Conservation (phyloP, 441 rosid genomes). For the Euphorbia neoarborescens region DNA sequence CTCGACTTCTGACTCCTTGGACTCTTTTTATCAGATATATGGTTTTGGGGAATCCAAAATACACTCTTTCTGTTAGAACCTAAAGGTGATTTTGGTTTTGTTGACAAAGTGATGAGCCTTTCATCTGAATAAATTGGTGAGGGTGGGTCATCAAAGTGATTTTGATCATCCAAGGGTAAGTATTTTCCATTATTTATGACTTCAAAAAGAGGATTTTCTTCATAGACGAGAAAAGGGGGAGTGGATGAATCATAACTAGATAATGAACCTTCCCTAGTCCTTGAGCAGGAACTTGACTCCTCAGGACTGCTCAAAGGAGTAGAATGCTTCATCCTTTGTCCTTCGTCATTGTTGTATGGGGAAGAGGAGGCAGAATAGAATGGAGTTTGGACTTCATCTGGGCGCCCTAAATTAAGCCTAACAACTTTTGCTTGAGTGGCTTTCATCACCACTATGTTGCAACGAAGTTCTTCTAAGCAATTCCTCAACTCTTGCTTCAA, state of each 20-base stretch:
- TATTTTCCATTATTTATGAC: slow-evolving; percentile 27
- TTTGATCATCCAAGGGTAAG: slow-evolving; percentile 19
- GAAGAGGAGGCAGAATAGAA: slow-evolving; percentile 49
- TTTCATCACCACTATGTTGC: slow-evolving; percentile 56
- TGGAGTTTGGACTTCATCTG: slow-evolving; percentile 47
- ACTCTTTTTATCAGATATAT: slow-evolving; percentile 23
- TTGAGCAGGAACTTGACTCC: slow-evolving; percentile 34
- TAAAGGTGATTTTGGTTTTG: slow-evolving; percentile 18
- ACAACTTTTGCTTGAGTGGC: slow-evolving; percentile 57
- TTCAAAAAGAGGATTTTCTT: slow-evolving; percentile 55
- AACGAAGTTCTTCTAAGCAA: slow-evolving; percentile 58
- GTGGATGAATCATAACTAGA: slow-evolving; percentile 29
- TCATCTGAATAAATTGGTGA: slow-evolving; percentile 16
- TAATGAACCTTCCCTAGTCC: slow-evolving; percentile 30
- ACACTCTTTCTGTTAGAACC: slow-evolving; percentile 22
- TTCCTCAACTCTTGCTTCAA: slow-evolving; percentile 53
- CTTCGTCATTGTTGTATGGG: slow-evolving; percentile 31
- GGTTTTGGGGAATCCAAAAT: slow-evolving; percentile 46
- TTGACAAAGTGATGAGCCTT: slow-evolving; percentile 28
- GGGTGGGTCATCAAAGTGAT: slow-evolving; percentile 17
- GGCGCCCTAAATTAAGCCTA: slow-evolving; percentile 47
- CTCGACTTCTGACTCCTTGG: slow-evolving; percentile 10
- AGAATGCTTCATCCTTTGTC: slow-evolving; percentile 43
- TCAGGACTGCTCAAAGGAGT: slow-evolving; percentile 70
- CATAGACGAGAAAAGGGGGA: slow-evolving; percentile 36